Base-by-base conservation (phyloP, 2,329 filamentous ascomycete species). In the Aspergillus fijiensis region DNA sequence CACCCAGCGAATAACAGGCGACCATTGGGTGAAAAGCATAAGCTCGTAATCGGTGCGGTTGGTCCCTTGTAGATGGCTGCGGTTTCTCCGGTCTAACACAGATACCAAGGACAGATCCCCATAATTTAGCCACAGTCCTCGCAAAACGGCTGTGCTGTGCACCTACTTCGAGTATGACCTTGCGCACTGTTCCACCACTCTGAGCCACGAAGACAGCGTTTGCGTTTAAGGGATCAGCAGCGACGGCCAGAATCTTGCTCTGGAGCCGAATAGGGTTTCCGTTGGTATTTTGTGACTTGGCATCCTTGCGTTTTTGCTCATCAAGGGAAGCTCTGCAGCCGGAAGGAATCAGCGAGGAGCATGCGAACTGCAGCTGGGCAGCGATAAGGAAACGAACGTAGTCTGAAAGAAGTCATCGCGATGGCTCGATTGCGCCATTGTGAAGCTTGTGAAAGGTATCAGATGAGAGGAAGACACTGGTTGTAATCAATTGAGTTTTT, bases 331-430 rank as follows among this genome's bases (percentile, higher is more conserved):
- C 79, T 61, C 79, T 84, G 71, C 57, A 58, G 23, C 54, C 48
- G 25, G 27, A 57, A 33, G 42, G 42, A 19, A 55, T 67, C 55
- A 67, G 65, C 58, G 55, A 60, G 27, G 49, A 19, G 45, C 21
- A 56, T 48, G 27, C 39, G 55, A 49, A 50, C 35, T 56, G 57
- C 62, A 51, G 21, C 50, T 49, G 23, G 49, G 29, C 49, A 39
- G 49, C 14, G 50, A 50, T 23, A 10, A 21, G 35, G 35, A 45
- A 47, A 74, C 87, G 77, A 79, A 95, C 91, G 93, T 90, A 31
- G 92, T 96, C 77, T 97, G 91, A 73, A 98, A 98, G 81, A 96
- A 98, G 72, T 95, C 87, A 31, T 89, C 88, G 55, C 88, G 84
- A 71, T 96, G 86, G 54, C 85, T 84, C 29, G 90, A 89, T 64